phyloP scores from a whole-genome alignment of 371 early-diverging fungal species.

The Mortierella sp. region DNA sequence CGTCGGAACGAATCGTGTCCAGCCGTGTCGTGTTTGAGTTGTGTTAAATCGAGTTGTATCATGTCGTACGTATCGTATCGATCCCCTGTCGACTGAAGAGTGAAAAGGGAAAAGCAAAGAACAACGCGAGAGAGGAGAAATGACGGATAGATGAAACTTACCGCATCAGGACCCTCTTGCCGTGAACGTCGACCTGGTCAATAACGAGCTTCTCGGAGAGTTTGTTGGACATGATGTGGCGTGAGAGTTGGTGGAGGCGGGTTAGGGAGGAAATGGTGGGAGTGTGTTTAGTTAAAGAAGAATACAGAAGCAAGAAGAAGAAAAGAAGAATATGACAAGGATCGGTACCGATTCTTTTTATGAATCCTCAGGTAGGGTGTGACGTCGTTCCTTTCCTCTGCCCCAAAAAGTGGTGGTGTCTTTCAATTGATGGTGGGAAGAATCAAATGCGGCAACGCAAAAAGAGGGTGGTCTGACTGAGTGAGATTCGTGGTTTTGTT shows the following conservation, averaged over 20 bases:
- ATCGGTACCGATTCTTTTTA: background rate
- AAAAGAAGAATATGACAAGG: background rate
- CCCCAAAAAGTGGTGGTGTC: background rate
- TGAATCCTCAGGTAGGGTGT: background rate
- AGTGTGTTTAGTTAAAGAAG: constrained; percentile 9
- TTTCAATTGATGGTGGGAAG: background rate
- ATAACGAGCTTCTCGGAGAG: constrained; percentile 86
- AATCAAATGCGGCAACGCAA: background rate
- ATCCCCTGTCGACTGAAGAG: no score
- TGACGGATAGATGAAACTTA: constrained; percentile 59
- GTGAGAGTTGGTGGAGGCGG: constrained; percentile 42
- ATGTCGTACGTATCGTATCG: background rate
- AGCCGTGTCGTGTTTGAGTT: background rate
- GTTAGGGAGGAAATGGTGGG: constrained; percentile 40
- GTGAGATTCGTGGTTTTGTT: background rate
- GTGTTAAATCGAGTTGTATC: background rate
- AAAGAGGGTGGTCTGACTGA: background rate
- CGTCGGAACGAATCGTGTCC: constrained; percentile 12
- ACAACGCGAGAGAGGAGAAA: no score
- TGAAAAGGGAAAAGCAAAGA: no score
- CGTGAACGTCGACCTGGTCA: constrained; percentile 86
- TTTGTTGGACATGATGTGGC: constrained; percentile 59
- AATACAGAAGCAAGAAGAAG: constrained; percentile 16
- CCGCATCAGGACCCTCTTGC: constrained; percentile 96
- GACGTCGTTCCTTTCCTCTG: background rate